phyloP scores from a whole-genome alignment of 179 eudicot species.

The Carnegiea gigantea region DNA sequence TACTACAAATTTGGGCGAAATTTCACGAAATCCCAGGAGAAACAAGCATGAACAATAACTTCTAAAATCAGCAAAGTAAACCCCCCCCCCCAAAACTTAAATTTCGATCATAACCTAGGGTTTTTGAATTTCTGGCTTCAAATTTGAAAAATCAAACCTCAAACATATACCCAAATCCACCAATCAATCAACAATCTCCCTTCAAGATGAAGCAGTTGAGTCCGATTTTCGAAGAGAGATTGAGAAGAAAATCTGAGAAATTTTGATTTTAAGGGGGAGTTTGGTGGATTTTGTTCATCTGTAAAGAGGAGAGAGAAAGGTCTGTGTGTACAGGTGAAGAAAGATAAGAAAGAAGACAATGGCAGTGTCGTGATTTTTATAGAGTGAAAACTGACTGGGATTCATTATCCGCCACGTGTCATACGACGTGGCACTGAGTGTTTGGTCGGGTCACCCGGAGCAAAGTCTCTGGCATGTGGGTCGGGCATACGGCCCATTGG shows the following conservation, averaged over 20 bases:
- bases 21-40: background rate
- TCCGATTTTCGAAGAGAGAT: conserved; percentile 6
- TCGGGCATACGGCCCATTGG: conserved; percentile 1
- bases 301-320: background rate
- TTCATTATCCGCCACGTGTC: conserved; percentile 13
- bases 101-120: background rate
- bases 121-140: background rate
- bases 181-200: background rate
- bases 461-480: background rate
- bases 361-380: conserved; percentile 11
- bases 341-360: conserved; percentile 17
- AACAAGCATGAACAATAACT: conserved; percentile 35
- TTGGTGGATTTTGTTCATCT: conserved; percentile 35
- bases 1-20: conserved; percentile 6
- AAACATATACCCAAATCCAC: conserved; percentile 19
- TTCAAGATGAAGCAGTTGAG: background rate
- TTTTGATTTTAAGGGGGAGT: background rate
- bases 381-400: conserved; percentile 30
- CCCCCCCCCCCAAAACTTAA: conserved; percentile 2
- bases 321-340: conserved; percentile 4
- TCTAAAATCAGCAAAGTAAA: conserved; percentile 30
- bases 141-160: background rate
- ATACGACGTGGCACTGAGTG: conserved; percentile 10
- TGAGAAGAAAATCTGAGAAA: background rate
- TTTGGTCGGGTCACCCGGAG: background rate